Base-by-base conservation (phyloP, 805 yeast genomes). In the Peterozyma toletana region DNA sequence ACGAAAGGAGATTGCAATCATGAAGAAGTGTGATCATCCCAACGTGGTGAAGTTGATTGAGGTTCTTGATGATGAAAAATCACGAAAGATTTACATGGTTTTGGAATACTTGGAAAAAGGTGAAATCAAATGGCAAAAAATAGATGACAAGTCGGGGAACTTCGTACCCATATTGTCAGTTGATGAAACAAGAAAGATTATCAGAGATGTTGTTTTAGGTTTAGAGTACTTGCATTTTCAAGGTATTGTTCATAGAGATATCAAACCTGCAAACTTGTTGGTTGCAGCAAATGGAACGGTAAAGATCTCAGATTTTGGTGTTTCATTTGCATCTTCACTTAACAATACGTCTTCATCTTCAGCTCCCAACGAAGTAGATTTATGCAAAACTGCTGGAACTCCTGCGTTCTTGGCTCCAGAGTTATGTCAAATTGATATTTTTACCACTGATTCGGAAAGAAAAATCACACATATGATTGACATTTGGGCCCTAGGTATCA, bases 321-420 rank as follows among this genome's bases (percentile, higher is more conserved):
- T 93, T 11, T 87, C 96, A 1, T 85, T 86, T 62, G 88, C 91
- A 1, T 59, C 71, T 3, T 54, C 67, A 2, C 51, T 60, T 39
- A 57, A 54, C 16, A 70, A 64, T 11, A 66, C 66, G 13, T 58
- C 60, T 45, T 58, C 58, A 46, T n/a, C 30, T 21, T 21, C 27
- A 21, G 7, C 27, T 21, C 27, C 27, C 7, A 70, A 76, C 50
- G 96, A 89, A 49, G 67, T 80, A 44, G 97, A 91, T 53, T 69
- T 91, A 48, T 95, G 96, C 1, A 91, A 90, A 61, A 91, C 98
- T 0, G 98, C 95, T 0, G 99, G 98, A 5, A 91, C 98, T 0
- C 98, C 98, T 2, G 97, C 96, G 0, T 91, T 91, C 60, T 83
- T 89, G 55, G 96, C 98, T 0, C 96, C 96, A 0, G 99, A 93